Evolutionary conservation across 2,329 filamentous ascomycete genomes (phyloP).

Genomic region (Talaromyces marneffei): DNA sequence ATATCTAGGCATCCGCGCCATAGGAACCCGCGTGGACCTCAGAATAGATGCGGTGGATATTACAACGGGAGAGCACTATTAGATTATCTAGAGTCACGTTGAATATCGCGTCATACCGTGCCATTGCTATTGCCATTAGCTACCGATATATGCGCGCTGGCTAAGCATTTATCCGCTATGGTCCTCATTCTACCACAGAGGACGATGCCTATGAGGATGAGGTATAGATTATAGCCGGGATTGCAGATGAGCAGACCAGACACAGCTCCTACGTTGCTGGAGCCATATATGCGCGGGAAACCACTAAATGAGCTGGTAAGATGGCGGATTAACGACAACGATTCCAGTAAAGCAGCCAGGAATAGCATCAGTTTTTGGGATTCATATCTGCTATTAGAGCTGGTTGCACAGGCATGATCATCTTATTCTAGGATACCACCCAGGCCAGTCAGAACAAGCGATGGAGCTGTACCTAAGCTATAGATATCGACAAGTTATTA

Average conservation of each 20-base stretch:
- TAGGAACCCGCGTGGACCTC: neutral
- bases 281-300: too few relatives aligned
- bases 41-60: neutral
- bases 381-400: neutral
- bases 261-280: neutral
- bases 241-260: neutral
- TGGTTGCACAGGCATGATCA: neutral
- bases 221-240: neutral
- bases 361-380: neutral
- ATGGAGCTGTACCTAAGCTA: neutral
- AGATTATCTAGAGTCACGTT: neutral
- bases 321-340: too few relatives aligned
- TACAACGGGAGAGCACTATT: neutral
- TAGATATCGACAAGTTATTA: neutral
- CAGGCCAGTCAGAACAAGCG: neutral
- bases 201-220: neutral
- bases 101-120: neutral
- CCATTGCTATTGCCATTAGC: neutral
- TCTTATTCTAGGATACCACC: too few relatives aligned
- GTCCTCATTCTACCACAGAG: neutral
- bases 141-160: neutral
- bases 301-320: too few relatives aligned
- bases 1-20: neutral
- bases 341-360: neutral
- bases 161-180: neutral